phyloP scores from a whole-genome alignment of 2,329 filamentous ascomycete species.

The Cladosporium sp. region DNA sequence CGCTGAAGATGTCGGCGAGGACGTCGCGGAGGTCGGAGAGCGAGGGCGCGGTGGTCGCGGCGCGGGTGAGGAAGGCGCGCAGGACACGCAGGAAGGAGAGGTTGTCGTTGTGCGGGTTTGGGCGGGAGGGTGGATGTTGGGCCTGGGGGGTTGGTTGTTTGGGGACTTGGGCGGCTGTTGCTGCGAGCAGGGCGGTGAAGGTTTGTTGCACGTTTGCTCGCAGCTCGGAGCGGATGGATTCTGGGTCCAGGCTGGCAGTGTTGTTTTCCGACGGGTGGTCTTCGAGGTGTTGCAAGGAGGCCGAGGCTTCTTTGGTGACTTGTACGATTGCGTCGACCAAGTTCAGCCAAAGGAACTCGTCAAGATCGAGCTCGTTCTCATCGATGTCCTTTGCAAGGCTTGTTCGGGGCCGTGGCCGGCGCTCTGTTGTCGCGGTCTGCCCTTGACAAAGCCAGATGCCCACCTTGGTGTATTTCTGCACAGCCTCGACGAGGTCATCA shows the following conservation, averaged over 20 bases:
- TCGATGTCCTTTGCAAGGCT: constrained; percentile 41
- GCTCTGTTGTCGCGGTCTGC: constrained; percentile 58
- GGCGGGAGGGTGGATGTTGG: constrained; percentile 1
- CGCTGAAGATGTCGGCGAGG: constrained; percentile 82
- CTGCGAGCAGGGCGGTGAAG: constrained; percentile 77
- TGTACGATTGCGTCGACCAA: constrained; percentile 57
- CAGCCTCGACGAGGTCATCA: constrained; percentile 65
- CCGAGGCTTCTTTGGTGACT: constrained; percentile 30
- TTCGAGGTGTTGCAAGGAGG: not conserved
- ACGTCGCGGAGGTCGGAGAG: constrained; percentile 81
- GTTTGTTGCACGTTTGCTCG: constrained; percentile 80
- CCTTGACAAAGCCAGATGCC: constrained; percentile 94
- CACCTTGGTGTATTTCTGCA: constrained; percentile 86
- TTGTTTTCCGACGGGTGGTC: constrained; percentile 7
- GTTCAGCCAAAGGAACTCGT: constrained; percentile 61
- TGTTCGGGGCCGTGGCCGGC: constrained; percentile 28
- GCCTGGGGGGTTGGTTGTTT: constrained; percentile 6
- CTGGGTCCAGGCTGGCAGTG: constrained; percentile 43
- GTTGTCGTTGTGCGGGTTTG: constrained; percentile 42
- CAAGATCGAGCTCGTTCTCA: constrained; percentile 51
- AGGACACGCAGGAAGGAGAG: constrained; percentile 79
- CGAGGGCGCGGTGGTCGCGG: constrained; percentile 74
- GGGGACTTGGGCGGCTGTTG: constrained; percentile 50
- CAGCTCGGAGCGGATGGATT: constrained; percentile 60
- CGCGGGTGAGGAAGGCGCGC: constrained; percentile 78